Evolutionary conservation across 176 grass and related monocot species (phyloP), one percentile per base, ranked within the genome.

Genomic region (Oryza coarctata): DNA sequence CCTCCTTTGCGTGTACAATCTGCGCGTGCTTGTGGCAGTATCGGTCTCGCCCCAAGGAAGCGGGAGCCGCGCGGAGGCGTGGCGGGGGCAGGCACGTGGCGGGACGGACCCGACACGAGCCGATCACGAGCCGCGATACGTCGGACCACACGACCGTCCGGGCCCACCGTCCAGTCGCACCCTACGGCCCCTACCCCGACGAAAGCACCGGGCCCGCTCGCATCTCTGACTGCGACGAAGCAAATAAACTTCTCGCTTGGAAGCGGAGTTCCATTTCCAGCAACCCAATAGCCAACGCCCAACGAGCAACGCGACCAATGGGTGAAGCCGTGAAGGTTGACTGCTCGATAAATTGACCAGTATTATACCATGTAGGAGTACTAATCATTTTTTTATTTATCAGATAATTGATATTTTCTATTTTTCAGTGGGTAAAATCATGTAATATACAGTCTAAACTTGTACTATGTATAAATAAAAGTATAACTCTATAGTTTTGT

Each of bases 51-150:
- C 79, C 88, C 78, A 6, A 33, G 79, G 36, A 86, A 78, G 40
- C 62, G 3, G 80, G 79, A 86, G 79, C 78, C 27, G 13, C 11
- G 34, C 79, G n/a, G 27, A 43, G 55, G 72, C 66, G 43, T 7
- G 76, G 50, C 64, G 40, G 12, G 26, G 34, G 78, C 73, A 0
- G 49, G 88, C 84, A 78, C 88, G 88, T 90, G 88, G 79, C 23
- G 0, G 15, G 80, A 82, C 30, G 83, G 88, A 30, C 47, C 74
- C 38, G 84, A 33, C 88, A 83, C 88, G 88, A 72, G 88, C 78
- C 49, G 35, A 27, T 73, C 83, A 72, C 83, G 83, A 65, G 88
- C 65, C 66, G 14, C 15, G n/a, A 17, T 10, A 41, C 61, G 67
- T 14, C 79, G 83, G 78, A 33, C 72, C 83, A 77, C 87, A 65